Evolutionary conservation across 176 grass and related monocot genomes (phyloP).

Genomic region (Hyparrhenia diplandra): DNA sequence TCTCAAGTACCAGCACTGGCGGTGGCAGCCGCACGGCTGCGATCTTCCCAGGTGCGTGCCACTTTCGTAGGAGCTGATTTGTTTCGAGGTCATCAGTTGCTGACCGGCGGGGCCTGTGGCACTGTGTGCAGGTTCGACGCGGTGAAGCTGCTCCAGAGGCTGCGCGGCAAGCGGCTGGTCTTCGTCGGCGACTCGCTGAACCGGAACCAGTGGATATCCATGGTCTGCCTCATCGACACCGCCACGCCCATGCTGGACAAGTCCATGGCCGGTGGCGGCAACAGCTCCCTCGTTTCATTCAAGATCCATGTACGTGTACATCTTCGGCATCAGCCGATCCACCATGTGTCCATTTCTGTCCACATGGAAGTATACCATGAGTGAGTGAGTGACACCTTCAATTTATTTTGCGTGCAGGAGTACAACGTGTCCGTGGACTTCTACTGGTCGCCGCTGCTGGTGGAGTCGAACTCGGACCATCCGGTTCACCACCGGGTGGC

Average conservation of each 20-base stretch:
- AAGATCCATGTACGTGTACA: slow-evolving; percentile 52
- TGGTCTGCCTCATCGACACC: slow-evolving; percentile 79
- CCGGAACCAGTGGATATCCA: slow-evolving; percentile 81
- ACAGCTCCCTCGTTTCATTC: slow-evolving; percentile 51
- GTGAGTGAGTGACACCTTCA: neutral
- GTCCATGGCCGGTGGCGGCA: slow-evolving; percentile 34
- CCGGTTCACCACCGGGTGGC: slow-evolving; percentile 49
- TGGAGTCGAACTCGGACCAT: slow-evolving; percentile 87
- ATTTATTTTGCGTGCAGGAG: slow-evolving; percentile 28
- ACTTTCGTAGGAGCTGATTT: too few species aligned
- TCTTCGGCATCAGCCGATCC: neutral
- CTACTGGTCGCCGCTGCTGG: slow-evolving; percentile 86
- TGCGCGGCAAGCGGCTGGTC: slow-evolving; percentile 50
- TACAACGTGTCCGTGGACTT: slow-evolving; percentile 76
- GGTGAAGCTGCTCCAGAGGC: slow-evolving; percentile 45
- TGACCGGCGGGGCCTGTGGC: too few species aligned
- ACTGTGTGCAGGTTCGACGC: slow-evolving; percentile 55
- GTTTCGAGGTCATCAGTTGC: too few species aligned
- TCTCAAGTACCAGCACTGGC: slow-evolving; percentile 59
- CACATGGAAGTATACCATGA: too few species aligned
- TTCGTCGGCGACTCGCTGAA: slow-evolving; percentile 90
- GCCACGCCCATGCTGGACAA: slow-evolving; percentile 40
- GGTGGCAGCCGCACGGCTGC: slow-evolving; percentile 74
- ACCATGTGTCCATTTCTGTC: too few species aligned
- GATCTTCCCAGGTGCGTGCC: slow-evolving; percentile 55